Conservation (phyloP, 1,139 yeast genomes). For the Yamadazyma epiphylla region DNA sequence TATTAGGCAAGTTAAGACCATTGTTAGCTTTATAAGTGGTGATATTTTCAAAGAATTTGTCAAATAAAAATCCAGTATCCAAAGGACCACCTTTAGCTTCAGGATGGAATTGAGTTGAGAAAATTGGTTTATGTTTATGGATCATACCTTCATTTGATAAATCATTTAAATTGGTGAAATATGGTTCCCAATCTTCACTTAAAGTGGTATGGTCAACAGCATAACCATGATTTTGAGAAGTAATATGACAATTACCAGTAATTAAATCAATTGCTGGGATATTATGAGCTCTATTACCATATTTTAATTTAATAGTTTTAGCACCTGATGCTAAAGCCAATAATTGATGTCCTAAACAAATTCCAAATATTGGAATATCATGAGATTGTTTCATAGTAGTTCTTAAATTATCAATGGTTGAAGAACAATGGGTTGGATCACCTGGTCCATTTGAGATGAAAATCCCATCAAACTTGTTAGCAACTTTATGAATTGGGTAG, state of each 20-base stretch:
- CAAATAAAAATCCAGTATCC: constrained; percentile 87
- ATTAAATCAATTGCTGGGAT: constrained; percentile 90
- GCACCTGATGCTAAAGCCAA: constrained; percentile 95
- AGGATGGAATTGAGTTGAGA: constrained; percentile 97
- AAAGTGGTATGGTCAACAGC: constrained; percentile 86
- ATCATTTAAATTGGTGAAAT: constrained; percentile 89
- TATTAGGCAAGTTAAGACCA: constrained; percentile 43
- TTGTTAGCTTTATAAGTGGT: constrained; percentile 47
- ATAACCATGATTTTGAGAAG: constrained; percentile 97
- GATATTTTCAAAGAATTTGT: constrained; percentile 77
- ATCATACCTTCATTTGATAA: constrained; percentile 97
- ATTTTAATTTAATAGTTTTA: constrained; percentile 84
- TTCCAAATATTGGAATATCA: constrained; percentile 90
- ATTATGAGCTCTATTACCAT: constrained; percentile 98
- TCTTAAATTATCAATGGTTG: constrained; percentile 73
- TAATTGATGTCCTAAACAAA: constrained; percentile 95
- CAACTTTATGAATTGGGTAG: constrained; percentile 88
- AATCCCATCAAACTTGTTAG: constrained; percentile 88
- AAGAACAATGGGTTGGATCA: constrained; percentile 90
- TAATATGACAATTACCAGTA: constrained; percentile 92
- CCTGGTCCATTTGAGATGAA: constrained; percentile 98
- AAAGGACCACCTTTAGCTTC: constrained; percentile 99
- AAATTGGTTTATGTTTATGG: constrained; percentile 79
- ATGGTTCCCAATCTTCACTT: constrained; percentile 74
- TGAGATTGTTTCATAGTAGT: constrained; percentile 60